Base-by-base conservation (phyloP, 495 filamentous ascomycete genomes). In the Hamigera avellanea region DNA sequence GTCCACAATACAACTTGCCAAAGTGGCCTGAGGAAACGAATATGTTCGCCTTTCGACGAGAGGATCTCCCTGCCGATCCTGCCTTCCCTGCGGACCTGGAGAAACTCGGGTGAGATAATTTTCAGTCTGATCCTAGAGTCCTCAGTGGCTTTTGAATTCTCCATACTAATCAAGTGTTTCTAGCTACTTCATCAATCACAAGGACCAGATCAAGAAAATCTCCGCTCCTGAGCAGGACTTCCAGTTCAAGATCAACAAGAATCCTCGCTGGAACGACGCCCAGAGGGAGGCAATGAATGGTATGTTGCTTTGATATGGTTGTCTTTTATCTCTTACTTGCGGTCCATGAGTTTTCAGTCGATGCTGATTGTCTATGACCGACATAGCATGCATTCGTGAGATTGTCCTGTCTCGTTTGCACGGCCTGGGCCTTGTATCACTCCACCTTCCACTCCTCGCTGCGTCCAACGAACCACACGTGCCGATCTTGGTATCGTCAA, bases 271-370 rank as follows among this genome's bases (percentile, higher is more conserved):
- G 59, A 88, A 87, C 49, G 71, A 79, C 19, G 62, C 74, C 18
- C 76, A 81, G 32, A 64, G 75, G 6, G 84, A 85, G 41, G 67
- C 72, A 14, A 70, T 88, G 58, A 78, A 88, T 48, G 55, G 82
- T 84, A 42, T 36, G 26, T 41, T 5, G 12, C 21, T 4, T 23
- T 4, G 4, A 23, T 23, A 34, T 29, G 16, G 19, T 32, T 33
- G 25, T 30, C 23, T 7, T 27, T 33, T 9, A 9, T 9, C 9
- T 23, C 21, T 23, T n/a, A n/a, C n/a, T n/a, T n/a, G n/a, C n/a
- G n/a, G n/a, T n/a, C n/a, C n/a, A n/a, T n/a, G n/a, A n/a, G n/a
- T n/a, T n/a, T n/a, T n/a, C n/a, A n/a, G 21, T 9, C 21, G 9
- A 23, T 5, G 21, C 21, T 4, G 26, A 33, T 9, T 14, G 19